These are phyloP conservation scores for Heliamphora pulchella DNA, from an alignment of 179 eudicot genomes.

Conservation along the genomic window DNA sequence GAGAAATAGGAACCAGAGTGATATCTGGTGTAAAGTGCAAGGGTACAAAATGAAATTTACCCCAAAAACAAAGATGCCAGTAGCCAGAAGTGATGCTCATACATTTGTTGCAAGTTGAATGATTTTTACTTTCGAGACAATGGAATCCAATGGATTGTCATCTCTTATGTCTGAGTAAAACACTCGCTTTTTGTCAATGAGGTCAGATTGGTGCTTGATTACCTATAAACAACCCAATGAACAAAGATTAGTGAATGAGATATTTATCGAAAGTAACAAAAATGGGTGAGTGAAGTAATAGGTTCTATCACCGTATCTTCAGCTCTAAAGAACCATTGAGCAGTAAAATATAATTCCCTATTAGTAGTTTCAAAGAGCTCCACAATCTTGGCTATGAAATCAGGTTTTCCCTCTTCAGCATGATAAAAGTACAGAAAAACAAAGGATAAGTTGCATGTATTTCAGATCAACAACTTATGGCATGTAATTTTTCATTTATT, in stretches of 20 bases:
- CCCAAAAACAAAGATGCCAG: background rate
- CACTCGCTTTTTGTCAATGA: slow-evolving; percentile 32
- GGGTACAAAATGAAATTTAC: too few relatives aligned
- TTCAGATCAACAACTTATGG: background rate
- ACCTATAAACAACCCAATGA: slow-evolving; percentile 20
- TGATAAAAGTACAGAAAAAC: slow-evolving; percentile 18
- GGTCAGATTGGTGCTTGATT: slow-evolving; percentile 20
- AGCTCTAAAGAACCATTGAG: slow-evolving; percentile 45
- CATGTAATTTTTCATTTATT: background rate
- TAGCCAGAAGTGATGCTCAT: background rate
- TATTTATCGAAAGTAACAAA: background rate
- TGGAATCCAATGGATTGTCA: slow-evolving; percentile 48
- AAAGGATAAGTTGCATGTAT: background rate
- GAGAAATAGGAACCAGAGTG: too few relatives aligned
- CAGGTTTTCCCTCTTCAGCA: slow-evolving; percentile 31
- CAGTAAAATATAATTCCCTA: slow-evolving; percentile 28
- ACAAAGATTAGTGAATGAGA: background rate
- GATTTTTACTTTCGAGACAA: slow-evolving; percentile 35
- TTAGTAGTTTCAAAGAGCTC: slow-evolving; percentile 45
- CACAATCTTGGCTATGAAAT: slow-evolving; percentile 40
- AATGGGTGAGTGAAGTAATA: background rate
- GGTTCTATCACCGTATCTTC: slow-evolving; percentile 38
- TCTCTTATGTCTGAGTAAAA: slow-evolving; percentile 40
- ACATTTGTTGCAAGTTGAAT: slow-evolving; percentile 33
- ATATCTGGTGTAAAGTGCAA: too few relatives aligned